Base-by-base conservation (phyloP, 345 rosid species). In the Excoecaria cochinchinensis region DNA sequence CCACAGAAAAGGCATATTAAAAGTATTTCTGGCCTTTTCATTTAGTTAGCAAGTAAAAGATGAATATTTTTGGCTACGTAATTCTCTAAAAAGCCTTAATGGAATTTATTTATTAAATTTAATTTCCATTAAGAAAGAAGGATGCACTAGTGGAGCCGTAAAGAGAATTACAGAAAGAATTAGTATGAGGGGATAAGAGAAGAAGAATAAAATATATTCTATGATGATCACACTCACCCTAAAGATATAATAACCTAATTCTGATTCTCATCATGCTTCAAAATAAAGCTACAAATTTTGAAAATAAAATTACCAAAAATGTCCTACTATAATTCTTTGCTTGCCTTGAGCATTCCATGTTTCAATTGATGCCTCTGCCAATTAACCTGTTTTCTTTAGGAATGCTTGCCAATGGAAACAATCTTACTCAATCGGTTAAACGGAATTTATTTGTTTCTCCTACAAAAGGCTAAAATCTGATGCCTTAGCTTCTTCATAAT, bases 261-360 rank as follows among this genome's bases (percentile, higher is more conserved):
- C 75, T 60, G 66, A 67, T 80, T 52, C 72, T 57, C 68, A 50
- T 74, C 58, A 50, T 78, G 83, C 83, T 85, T 82, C 53, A 56
- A n/a, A 75, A 70, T 14, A 67, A 78, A 83, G 83, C 66, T 63
- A 70, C 47, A 6, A 31, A 58, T 4, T 8, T 67, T 69, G 75
- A 55, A 70, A 7, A 8, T 10, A 31, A 53, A 76, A 62, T 73
- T 52, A 46, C 72, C 73, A 4, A 63, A 70, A 62, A 8, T 63
- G 50, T 58, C 53, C 36, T 3, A 13, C 13, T 74, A 31, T 31
- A 31, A 78, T 85, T 80, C 84, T 73, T 84, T 82, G 47, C 86
- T 87, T 85, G 81, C 82, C 82, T 81, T 80, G 76, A 25, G 36
- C 62, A 59, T 38, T 83, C 65, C 67, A 67, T 50, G 1, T 50